Conservation (phyloP, 768 basidiomycete species). For the Rhizopogon rudus region DNA sequence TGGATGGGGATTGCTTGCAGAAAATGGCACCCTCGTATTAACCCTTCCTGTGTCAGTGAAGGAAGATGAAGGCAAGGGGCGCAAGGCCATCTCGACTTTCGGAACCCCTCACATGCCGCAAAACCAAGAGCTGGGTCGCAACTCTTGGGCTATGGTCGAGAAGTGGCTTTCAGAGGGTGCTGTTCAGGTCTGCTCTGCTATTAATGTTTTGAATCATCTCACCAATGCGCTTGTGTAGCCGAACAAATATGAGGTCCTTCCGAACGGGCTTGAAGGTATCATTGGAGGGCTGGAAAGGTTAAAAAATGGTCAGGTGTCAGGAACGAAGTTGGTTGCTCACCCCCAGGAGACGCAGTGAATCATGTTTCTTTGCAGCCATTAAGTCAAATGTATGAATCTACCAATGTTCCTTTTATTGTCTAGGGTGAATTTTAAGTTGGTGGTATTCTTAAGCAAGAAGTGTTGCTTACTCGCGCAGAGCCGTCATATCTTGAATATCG, state of each 20-base stretch:
- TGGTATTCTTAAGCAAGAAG: too few relatives aligned
- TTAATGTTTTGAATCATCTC: not conserved
- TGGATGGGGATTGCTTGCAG: conserved; percentile 27
- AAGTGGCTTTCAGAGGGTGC: conserved; percentile 21
- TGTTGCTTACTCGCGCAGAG: too few relatives aligned
- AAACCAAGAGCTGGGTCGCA: conserved; percentile 14
- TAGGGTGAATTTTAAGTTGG: too few relatives aligned
- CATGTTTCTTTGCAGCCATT: not conserved
- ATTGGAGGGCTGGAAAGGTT: conserved; percentile 31
- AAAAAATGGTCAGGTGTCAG: conserved; percentile 34
- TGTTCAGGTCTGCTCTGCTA: conserved; percentile 16
- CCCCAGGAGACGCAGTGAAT: conserved; percentile 32
- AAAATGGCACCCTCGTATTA: conserved; percentile 27
- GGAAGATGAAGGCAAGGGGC: conserved; percentile 18
- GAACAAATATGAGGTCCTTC: conserved; percentile 34
- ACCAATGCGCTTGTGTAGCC: conserved; percentile 23
- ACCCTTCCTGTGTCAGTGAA: conserved; percentile 18
- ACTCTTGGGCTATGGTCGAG: conserved; percentile 14
- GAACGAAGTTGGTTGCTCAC: conserved; percentile 36
- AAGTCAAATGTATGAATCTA: too few relatives aligned
- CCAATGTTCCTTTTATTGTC: too few relatives aligned
- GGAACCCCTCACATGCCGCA: conserved; percentile 14
- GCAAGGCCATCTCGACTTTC: conserved; percentile 16
- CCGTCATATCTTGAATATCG: too few relatives aligned
- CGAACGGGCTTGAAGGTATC: conserved; percentile 35